Evolutionary conservation across 1,284 basidiomycete species (phyloP), one percentile per base, ranked within the genome.

Genomic region (Rhodotorula glutinis): DNA sequence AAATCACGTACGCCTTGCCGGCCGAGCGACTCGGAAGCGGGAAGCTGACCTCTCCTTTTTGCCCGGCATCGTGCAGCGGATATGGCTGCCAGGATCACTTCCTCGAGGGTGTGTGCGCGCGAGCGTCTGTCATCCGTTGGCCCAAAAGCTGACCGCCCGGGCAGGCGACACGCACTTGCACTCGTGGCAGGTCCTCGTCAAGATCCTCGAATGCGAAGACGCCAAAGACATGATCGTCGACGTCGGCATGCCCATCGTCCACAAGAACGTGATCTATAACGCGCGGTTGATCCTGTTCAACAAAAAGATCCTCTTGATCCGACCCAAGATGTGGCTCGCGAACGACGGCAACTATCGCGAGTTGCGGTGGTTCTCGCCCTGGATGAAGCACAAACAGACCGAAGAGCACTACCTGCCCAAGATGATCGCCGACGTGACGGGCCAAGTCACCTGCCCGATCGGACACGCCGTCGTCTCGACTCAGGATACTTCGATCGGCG

Each of bases 271-370:
- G 59, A 92, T 90, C 69, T 98, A 98, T 82, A 98, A 98, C 78
- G 97, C 93, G 78, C 87, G 96, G 25, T 83, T 98, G 44, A 88
- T 98, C 75, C 85, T 95, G 49, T 84, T 92, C 76, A 83, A 95
- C 79, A 84, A 86, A 56, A 85, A 91, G 79, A 92, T 98, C 71
- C 79, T 97, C 2, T 85, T 96, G 73, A 97, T 98, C 74, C 86
- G 96, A 17, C 96, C 95, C 0, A 98, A 98, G 81, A 94, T 98
- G 92, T 98, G 95, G 95, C 83, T 98, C 67, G 95, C 95, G 4
- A 98, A 98, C 76, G 93, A 98, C 75, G 95, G 95, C 16, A 98
- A 98, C 78, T 98, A 98, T 78, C 88, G 95, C 54, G 95, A 98
- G 80, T 83, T 98, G 75, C 83, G 96, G 44, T 95, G 92, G 80